Percentiles rank a stretch among this genome's conserved stretches.
phyloP scores from a whole-genome alignment of 495 filamentous ascomycete species.

The Neurospora sp. region DNA sequence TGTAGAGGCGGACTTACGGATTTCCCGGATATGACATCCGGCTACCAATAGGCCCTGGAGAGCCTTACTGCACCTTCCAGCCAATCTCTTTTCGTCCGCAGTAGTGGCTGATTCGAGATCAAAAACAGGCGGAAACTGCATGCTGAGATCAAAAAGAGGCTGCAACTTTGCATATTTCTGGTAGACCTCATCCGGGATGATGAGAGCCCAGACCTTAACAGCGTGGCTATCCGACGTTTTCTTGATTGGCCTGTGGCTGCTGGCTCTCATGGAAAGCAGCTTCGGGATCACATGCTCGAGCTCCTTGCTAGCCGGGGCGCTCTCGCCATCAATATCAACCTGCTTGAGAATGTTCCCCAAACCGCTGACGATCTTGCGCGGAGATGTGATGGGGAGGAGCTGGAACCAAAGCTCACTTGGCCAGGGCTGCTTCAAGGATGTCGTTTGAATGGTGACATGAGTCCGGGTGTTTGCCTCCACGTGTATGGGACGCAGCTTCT shows the following conservation, averaged over 20 bases:
- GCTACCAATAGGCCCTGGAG: conserved; percentile 10
- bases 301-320: conserved; percentile 63
- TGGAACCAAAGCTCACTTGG: conserved; percentile 26
- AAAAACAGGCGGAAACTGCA: not conserved
- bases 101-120: not conserved
- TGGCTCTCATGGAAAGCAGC: conserved; percentile 39
- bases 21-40: conserved; percentile 51
- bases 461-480: conserved; percentile 13
- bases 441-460: conserved; percentile 16
- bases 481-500: conserved; percentile 4
- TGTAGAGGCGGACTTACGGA: conserved; percentile 31
- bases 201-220: conserved; percentile 68
- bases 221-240: conserved; percentile 22
- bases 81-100: not conserved
- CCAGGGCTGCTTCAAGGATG: not conserved
- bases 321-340: conserved; percentile 40
- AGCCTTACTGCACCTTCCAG: not conserved
- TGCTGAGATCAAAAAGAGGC: not conserved
- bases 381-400: conserved; percentile 54
- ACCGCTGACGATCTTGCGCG: conserved; percentile 52
- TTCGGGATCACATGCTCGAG: conserved; percentile 55
- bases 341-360: conserved; percentile 79
- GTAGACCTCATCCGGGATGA: conserved; percentile 34
- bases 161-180: not conserved
- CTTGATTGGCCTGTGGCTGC: not conserved